Evolutionary conservation across 2,329 filamentous ascomycete species (phyloP).

Genomic region (Sporothrix inflata): DNA sequence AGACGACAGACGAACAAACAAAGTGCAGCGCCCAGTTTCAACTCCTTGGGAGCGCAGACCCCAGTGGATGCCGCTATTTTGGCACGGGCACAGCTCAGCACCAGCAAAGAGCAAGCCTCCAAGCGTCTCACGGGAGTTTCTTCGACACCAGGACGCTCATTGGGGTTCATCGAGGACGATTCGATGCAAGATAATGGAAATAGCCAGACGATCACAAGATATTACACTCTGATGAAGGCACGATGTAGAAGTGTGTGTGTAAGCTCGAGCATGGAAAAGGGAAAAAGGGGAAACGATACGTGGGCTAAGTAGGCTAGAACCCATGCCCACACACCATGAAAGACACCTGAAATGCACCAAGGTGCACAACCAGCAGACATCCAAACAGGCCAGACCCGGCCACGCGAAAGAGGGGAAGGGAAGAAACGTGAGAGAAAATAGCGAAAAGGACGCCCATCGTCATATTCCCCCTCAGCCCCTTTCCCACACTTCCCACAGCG

Average conservation of each 20-base stretch:
- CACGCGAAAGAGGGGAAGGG: background rate
- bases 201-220: background rate
- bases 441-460: background rate
- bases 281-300: background rate
- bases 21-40: slow-evolving; percentile 5
- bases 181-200: background rate
- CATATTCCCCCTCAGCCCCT: background rate
- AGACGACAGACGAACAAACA: background rate
- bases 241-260: background rate
- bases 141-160: too few relatives aligned
- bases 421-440: background rate
- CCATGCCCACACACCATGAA: background rate
- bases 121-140: background rate
- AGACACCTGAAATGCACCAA: background rate
- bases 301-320: background rate
- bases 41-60: background rate
- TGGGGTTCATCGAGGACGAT: background rate
- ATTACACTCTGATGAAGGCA: background rate
- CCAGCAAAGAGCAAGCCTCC: too few relatives aligned
- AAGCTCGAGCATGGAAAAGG: background rate
- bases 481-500: background rate
- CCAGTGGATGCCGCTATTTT: background rate
- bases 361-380: background rate
- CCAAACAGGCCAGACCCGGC: background rate
- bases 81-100: background rate